These are phyloP conservation scores for Ceratocystis alfenasii DNA, from an alignment of 2,329 filamentous ascomycete species.

Conservation along the genomic window DNA sequence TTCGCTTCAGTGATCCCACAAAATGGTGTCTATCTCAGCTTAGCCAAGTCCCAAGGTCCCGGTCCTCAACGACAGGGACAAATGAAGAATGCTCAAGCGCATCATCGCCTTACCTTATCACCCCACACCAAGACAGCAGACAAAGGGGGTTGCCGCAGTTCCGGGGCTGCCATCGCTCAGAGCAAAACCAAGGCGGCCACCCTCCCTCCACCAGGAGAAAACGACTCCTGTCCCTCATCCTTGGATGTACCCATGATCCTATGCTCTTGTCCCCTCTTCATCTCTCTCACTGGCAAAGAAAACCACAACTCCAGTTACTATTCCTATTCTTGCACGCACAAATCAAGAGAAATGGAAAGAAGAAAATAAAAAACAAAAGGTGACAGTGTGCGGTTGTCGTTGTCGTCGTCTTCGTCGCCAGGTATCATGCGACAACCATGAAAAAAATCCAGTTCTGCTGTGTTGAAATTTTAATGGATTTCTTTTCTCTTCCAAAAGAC, in stretches of 20 bases:
- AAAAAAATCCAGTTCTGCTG: not conserved
- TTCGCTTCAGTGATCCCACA: too few species aligned
- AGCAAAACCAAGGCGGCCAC: too few species aligned
- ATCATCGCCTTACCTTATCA: too few species aligned
- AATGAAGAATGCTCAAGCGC: not conserved
- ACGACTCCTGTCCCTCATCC: too few species aligned
- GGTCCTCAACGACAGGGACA: not conserved
- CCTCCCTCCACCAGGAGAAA: too few species aligned
- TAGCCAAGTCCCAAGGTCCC: not conserved
- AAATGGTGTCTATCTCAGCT: not conserved
- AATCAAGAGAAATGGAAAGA: not conserved
- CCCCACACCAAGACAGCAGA: too few species aligned
- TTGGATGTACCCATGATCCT: not conserved
- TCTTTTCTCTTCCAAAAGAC: conserved; percentile 11
- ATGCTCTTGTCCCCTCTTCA: not conserved
- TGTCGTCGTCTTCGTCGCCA: not conserved
- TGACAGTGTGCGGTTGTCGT: not conserved
- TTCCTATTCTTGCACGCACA: conserved; percentile 1
- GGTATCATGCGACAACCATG: not conserved
- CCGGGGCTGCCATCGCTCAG: too few species aligned
- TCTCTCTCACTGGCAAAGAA: not conserved
- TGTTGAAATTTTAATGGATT: conserved; percentile 14
- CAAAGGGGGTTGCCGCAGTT: not conserved
- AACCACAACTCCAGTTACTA: not conserved
- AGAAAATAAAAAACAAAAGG: not conserved